These are phyloP conservation scores for Crepidotus variabilis DNA, from an alignment of 768 basidiomycete genomes.

Conservation along the genomic window DNA sequence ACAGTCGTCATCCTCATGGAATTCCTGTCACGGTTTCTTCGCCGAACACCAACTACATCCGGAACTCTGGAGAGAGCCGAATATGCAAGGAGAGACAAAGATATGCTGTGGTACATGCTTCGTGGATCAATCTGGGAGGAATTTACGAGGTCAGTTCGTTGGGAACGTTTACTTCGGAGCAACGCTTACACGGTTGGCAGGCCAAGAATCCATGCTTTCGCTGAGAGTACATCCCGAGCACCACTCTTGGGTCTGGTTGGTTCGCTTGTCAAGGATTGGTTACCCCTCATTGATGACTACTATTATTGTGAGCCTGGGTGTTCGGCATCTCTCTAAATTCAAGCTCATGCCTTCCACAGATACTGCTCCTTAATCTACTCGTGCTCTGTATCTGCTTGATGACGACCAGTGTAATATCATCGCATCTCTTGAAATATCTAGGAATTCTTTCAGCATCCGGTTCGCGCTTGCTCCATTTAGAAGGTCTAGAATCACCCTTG, in stretches of 20 bases:
- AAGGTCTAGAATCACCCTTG: neutral
- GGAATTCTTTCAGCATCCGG: neutral
- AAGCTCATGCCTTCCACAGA: conserved; percentile 20
- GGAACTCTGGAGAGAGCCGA: conserved; percentile 68
- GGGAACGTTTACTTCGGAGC: neutral
- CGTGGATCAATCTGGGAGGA: conserved; percentile 83
- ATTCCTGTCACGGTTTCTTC: conserved; percentile 69
- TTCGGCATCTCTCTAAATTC: neutral
- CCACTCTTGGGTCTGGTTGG: conserved; percentile 70
- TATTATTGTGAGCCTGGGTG: conserved; percentile 73
- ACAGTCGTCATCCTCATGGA: conserved; percentile 64
- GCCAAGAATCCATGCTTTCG: conserved; percentile 69
- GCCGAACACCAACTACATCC: conserved; percentile 60
- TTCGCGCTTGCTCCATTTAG: neutral
- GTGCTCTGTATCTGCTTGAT: conserved; percentile 12
- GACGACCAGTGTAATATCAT: neutral
- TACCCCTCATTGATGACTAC: conserved; percentile 85
- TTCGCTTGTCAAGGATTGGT: conserved; percentile 77
- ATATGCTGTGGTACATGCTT: conserved; percentile 80
- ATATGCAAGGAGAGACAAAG: conserved; percentile 78
- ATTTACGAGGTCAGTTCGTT: conserved; percentile 58
- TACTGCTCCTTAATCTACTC: conserved; percentile 33
- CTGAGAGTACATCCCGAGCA: conserved; percentile 45
- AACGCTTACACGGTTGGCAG: conserved; percentile 31
- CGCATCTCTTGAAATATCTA: neutral